Conservation (phyloP, 2,329 filamentous ascomycete genomes). For the Xylariaceae sp. region DNA sequence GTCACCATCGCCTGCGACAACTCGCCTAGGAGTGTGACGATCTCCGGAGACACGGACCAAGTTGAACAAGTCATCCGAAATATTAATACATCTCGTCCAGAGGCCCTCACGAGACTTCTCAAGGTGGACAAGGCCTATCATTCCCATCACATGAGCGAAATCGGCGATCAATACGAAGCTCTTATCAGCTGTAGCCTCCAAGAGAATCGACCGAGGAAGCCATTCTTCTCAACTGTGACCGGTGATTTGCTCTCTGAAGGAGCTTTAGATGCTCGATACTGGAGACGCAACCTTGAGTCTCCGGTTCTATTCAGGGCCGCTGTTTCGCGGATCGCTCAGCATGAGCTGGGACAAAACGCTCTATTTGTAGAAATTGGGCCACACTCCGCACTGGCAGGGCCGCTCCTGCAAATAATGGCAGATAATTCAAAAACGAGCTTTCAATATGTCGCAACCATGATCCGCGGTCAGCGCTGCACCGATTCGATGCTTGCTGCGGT, state of each 20-base stretch:
- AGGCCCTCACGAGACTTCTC: not conserved
- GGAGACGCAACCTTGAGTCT: conserved; percentile 36
- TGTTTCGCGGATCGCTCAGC: conserved; percentile 26
- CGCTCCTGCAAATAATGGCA: conserved; percentile 29
- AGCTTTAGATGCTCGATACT: conserved; percentile 32
- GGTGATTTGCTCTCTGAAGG: conserved; percentile 33
- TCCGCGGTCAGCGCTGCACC: conserved; percentile 4
- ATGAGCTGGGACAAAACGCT: not conserved
- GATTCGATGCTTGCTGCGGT: conserved; percentile 27
- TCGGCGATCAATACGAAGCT: not conserved
- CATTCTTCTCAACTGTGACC: conserved; percentile 41
- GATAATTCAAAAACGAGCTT: not conserved
- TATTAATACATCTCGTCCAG: not conserved
- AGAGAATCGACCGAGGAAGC: not conserved
- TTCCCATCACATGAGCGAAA: conserved; percentile 3
- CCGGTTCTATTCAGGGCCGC: conserved; percentile 44
- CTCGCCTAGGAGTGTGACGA: conserved; percentile 5
- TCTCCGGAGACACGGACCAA: conserved; percentile 8
- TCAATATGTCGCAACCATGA: not conserved
- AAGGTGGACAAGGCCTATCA: conserved; percentile 11
- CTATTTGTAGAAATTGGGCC: conserved; percentile 34
- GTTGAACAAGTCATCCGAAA: not conserved
- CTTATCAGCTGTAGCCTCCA: not conserved
- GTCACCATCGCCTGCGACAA: conserved; percentile 45
- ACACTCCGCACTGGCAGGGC: conserved; percentile 32